Base-by-base conservation (phyloP, 176 grass and related monocot genomes). In the Carex pumila region DNA sequence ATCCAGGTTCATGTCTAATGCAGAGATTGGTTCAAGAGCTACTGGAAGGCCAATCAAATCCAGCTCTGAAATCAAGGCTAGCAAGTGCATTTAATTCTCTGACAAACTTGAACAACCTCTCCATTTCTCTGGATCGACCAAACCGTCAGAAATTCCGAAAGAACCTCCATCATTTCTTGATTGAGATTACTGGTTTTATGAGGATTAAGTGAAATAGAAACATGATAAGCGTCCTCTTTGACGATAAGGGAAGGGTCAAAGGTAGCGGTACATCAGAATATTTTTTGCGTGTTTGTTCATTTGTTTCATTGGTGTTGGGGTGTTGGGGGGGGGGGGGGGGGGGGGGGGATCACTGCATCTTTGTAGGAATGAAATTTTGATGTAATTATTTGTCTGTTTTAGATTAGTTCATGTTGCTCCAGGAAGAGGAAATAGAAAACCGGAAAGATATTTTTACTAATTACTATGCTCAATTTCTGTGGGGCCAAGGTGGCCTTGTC, bases 131-230 rank as follows among this genome's bases (percentile, higher is more conserved):
- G 2, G 91, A 98, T 52, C 82, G 96, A 12, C 88, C 84, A 56
- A 95, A 95, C 60, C 92, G 91, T 49, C 91, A 90, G 80, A 98
- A 82, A 64, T 98, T 98, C 55, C 93, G 96, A 82, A 98, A 93
- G 89, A 98, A 93, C 59, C 88, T 98, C 67, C 91, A 76, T n/a
- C 22, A 36, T 65, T 98, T 98, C 80, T 76, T 98, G 87, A 86
- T 64, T 37, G 96, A 95, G 32, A 72, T 93, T 61, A 86, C 91
- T 9, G 84, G 92, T 69, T 95, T 98, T 73, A 91, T 94, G 91
- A 94, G 85, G 85, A 90, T 95, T 61, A 93, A 97, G 73, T 91
- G 80, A 82, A 82, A 49, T 65, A 82, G 63, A 65, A 67, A 66
- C 18, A 65, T 65, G 59, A 65, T 32, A 29, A 25, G 32, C 49